Conservation (phyloP, 495 filamentous ascomycete species). For the Penicillium pancosmium region DNA sequence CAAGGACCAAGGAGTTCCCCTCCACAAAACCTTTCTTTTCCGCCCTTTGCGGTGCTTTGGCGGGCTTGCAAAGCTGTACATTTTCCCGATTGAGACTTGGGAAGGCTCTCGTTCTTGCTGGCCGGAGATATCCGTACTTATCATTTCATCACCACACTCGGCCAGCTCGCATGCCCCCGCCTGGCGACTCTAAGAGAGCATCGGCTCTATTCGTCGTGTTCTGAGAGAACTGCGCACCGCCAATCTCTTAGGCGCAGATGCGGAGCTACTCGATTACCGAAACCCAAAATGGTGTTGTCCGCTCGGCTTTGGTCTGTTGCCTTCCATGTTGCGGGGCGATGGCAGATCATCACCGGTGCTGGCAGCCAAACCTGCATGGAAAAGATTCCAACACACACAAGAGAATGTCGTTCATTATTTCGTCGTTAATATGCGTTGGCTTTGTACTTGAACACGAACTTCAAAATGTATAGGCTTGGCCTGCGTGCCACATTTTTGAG, state of each 20-base stretch:
- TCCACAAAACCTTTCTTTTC: conserved; percentile 9
- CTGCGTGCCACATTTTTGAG: too few species aligned
- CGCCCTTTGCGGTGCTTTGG: neutral
- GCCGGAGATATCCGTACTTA: neutral
- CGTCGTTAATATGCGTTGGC: too few species aligned
- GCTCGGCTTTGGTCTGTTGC: neutral
- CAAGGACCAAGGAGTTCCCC: conserved; percentile 2
- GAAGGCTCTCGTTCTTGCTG: neutral
- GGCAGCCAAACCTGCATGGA: conserved; percentile 7
- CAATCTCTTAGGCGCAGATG: neutral
- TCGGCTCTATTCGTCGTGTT: too few species aligned
- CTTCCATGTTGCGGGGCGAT: neutral
- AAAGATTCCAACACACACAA: conserved; percentile 6
- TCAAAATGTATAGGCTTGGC: too few species aligned
- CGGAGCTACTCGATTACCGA: neutral
- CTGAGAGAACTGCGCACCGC: too few species aligned
- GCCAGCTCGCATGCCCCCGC: too few species aligned
- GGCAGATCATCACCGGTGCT: conserved; percentile 2
- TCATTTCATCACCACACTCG: neutral
- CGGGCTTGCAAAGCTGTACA: neutral
- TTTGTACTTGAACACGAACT: too few species aligned
- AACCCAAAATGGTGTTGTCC: neutral
- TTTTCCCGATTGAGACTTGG: neutral
- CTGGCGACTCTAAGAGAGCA: too few species aligned
- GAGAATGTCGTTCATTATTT: conserved; percentile 9